Evolutionary conservation across 2,329 filamentous ascomycete species (phyloP).

Genomic region (Colletotrichum sp.): DNA sequence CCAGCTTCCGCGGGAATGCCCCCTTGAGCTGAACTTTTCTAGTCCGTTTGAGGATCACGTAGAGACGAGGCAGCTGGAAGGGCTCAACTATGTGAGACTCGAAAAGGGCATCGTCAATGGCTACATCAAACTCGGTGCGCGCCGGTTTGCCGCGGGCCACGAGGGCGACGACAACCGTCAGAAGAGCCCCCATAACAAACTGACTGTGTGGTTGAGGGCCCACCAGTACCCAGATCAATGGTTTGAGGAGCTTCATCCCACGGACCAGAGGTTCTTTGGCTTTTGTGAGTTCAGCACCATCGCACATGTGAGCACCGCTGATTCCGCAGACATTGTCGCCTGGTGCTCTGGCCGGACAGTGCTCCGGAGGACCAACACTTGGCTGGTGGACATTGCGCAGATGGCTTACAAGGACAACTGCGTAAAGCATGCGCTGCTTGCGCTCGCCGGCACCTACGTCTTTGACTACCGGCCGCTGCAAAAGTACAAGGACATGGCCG

Average conservation of each 20-base stretch:
- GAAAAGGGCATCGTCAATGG: constrained; percentile 10
- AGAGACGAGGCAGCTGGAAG: background rate
- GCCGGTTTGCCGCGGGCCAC: background rate
- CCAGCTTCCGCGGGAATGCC: background rate
- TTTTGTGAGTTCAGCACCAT: constrained; percentile 9
- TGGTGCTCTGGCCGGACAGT: constrained; percentile 47
- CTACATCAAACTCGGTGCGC: constrained; percentile 16
- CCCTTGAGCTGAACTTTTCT: background rate
- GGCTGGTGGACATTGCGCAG: constrained; percentile 43
- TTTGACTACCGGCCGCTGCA: constrained; percentile 43
- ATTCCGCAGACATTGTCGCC: constrained; percentile 36
- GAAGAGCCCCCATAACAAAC: background rate
- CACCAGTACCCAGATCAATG: background rate
- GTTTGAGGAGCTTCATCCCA: background rate
- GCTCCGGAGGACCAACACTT: constrained; percentile 41
- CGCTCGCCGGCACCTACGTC: constrained; percentile 44
- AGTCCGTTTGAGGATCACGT: constrained; percentile 22
- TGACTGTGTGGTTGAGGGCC: background rate
- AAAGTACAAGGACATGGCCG: constrained; percentile 35
- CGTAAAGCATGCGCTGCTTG: constrained; percentile 42
- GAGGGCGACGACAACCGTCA: background rate
- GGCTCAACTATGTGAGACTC: background rate
- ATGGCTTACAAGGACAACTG: constrained; percentile 38
- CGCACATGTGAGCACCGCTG: background rate
- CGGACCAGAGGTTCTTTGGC: constrained; percentile 3